Evolutionary conservation across 2,329 filamentous ascomycete species (phyloP), one percentile per base, ranked within the genome.

Genomic region (Penicillium sp.): DNA sequence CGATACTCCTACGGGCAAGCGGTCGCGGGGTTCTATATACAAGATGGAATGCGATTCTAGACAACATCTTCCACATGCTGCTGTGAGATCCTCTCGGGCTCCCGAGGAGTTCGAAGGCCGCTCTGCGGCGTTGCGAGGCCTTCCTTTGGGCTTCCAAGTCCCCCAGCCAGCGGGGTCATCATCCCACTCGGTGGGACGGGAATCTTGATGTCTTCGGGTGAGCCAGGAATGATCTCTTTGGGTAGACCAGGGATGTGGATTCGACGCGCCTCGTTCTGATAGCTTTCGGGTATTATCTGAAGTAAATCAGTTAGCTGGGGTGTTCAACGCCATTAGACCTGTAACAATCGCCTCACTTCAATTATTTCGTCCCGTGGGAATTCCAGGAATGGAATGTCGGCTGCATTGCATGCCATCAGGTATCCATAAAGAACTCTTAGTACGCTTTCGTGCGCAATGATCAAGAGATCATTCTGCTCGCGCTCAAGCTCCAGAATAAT

Each of bases 281-380:
- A 98, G 29, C 88, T 91, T n/a, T 91, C 90, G 3, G 93, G 94
- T 52, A 97, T 94, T 65, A 98, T 96, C 81, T 81, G 49, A n/a
- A 44, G 15, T 15, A n/a, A 37, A 56, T 70, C n/a, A n/a, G n/a
- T n/a, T n/a, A n/a, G n/a, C n/a, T n/a, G n/a, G n/a, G n/a, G n/a
- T n/a, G n/a, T n/a, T n/a, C n/a, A n/a, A n/a, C n/a, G n/a, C n/a
- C n/a, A n/a, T n/a, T n/a, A n/a, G n/a, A n/a, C n/a, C n/a, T n/a
- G n/a, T n/a, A n/a, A n/a, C n/a, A n/a, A n/a, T n/a, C n/a, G n/a
- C n/a, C n/a, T 60, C 65, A 81, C 82, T 76, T 98, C 93, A 59
- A 98, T 95, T 64, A 98, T 97, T 67, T 98, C 89, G 65, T 98
- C 85, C 38, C 93, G 86, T 4, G 93, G 93, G 63, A 98, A 98